Conservation (phyloP, 192 early-diverging fungal genomes). For the Backusella australiensis region DNA sequence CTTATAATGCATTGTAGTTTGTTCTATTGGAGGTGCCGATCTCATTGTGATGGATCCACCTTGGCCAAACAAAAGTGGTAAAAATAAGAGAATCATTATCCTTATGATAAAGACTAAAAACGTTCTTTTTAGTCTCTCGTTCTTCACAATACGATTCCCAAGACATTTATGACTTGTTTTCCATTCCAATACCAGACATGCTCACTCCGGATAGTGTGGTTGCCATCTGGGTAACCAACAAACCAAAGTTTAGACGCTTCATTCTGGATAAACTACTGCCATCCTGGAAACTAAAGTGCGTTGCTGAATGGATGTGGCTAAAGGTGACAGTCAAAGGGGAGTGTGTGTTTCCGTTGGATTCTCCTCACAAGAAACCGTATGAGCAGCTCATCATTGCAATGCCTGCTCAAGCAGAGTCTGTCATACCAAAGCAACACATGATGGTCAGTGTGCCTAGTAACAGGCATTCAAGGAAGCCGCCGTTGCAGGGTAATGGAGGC, state of each 20-base stretch:
- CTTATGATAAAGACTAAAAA: too few species aligned
- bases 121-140: conserved; percentile 35
- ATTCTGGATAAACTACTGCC: conserved; percentile 65
- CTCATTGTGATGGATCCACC: conserved; percentile 64
- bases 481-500: conserved; percentile 34
- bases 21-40: conserved; percentile 33
- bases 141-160: conserved; percentile 52
- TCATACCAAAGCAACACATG: conserved; percentile 5
- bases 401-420: background rate
- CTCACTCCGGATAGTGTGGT: conserved; percentile 34
- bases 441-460: conserved; percentile 56
- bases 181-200: conserved; percentile 53
- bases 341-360: conserved; percentile 40
- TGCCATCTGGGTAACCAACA: conserved; percentile 74
- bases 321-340: conserved; percentile 53
- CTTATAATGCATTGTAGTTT: conserved; percentile 13
- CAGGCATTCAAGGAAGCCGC: conserved; percentile 65
- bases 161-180: conserved; percentile 66
- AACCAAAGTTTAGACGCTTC: conserved; percentile 56
- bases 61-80: conserved; percentile 67
- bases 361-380: conserved; percentile 61
- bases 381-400: conserved; percentile 58
- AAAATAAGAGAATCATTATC: background rate
- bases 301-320: conserved; percentile 65
- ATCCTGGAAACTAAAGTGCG: conserved; percentile 53